Evolutionary conservation across 2,329 filamentous ascomycete species (phyloP), one percentile per base, ranked within the genome.

Genomic region (Aspergillus ruber): DNA sequence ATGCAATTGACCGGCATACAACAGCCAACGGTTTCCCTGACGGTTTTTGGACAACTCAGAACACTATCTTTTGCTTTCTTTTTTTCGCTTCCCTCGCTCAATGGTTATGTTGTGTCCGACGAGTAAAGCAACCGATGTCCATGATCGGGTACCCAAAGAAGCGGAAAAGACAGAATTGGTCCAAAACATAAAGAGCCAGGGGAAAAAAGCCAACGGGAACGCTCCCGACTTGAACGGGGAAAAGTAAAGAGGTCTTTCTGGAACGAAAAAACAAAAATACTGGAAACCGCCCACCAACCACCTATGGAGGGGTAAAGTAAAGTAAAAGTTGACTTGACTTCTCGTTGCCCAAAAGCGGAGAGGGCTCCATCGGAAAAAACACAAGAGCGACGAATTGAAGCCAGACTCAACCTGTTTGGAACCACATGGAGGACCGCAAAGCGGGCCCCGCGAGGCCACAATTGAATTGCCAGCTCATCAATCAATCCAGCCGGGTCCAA

Each of bases 271-370:
- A 36, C n/a, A 36, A 36, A 17, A 36, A 17, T 36, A 36, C 13
- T 36, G 33, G 33, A n/a, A 36, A 36, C 17, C 25, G 10, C 15
- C 7, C 17, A 39, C 36, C 48, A 46, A 27, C 50, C 44, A 46
- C 25, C 25, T 12, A 49, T 49, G 47, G 45, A 41, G 48, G 49
- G 50, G 51, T 44, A 39, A 17, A 21, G 15, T 10, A 18, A 18
- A 39, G 9, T 15, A 7, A 20, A 15, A 15, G 21, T 41, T n/a
- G 29, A 23, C 6, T 21, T 15, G 41, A 29, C 46, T 39, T 50
- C 49, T 54, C 50, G 56, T 51, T 56, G 55, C 55, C 60, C 59
- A 60, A 62, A 60, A 62, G 58, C 59, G 61, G 60, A 62, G 58
- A 54, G 47, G 51, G 52, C 41, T 47, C 56, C 56, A 52, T 53